These are phyloP conservation scores for Sclerospora graminicola DNA, from an alignment of 352 stramenopile genomes.

Conservation along the genomic window DNA sequence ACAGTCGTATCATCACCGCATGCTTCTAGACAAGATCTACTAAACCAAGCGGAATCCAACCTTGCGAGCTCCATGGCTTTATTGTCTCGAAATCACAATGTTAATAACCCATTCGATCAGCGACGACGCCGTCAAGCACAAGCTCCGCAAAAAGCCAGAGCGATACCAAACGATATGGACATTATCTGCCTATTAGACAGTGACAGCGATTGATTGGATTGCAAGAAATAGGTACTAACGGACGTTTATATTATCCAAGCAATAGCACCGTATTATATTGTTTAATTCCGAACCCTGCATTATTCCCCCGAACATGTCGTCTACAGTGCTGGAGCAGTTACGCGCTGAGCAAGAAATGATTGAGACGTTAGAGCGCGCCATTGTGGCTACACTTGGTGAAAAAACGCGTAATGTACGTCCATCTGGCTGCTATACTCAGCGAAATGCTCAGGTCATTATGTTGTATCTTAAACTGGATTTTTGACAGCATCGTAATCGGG, in stretches of 20 bases:
- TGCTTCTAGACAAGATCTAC: constrained; percentile 10
- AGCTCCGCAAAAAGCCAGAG: constrained; percentile 9
- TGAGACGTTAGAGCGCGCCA: constrained; percentile 59
- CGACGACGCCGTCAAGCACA: constrained; percentile 16
- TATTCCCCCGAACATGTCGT: constrained; percentile 70
- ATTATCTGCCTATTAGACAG: constrained; percentile 76
- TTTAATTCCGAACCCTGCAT: constrained; percentile 13
- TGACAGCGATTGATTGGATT: constrained; percentile 45
- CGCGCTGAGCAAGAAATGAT: constrained; percentile 73
- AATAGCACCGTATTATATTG: constrained; percentile 4
- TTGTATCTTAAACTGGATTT: constrained; percentile 1
- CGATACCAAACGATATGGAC: constrained; percentile 31
- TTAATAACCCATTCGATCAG: constrained; percentile 39
- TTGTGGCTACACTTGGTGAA: constrained; percentile 62
- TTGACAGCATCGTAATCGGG: constrained; percentile 57
- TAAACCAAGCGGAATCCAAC: constrained; percentile 33
- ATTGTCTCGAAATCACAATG: constrained; percentile 47
- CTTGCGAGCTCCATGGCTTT: constrained; percentile 55
- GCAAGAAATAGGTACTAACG: background rate
- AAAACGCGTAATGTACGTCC: constrained; percentile 73
- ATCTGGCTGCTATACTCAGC: background rate
- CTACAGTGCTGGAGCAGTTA: constrained; percentile 76
- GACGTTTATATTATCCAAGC: no score
- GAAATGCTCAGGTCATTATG: background rate
- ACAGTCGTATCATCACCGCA: constrained; percentile 5